Conservation (phyloP, 1,139 yeast genomes). For the Scheffersomyces quercinus region DNA sequence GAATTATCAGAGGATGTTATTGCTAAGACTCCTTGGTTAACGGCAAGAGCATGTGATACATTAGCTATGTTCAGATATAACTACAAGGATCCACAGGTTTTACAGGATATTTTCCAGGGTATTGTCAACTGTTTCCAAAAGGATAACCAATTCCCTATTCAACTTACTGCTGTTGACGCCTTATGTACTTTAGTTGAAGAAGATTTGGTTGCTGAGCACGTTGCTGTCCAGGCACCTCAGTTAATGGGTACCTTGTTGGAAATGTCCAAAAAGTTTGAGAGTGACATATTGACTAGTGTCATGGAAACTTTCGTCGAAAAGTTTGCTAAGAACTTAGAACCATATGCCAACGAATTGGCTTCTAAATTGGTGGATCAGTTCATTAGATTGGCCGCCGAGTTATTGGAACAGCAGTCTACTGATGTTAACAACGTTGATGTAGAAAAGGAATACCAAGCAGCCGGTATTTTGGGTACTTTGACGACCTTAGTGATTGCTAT, state of each 20-base stretch:
- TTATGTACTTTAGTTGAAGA: constrained; percentile 50
- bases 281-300: constrained; percentile 54
- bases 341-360: constrained; percentile 54
- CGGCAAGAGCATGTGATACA: constrained; percentile 59
- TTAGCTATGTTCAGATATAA: constrained; percentile 46
- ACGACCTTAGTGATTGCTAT: constrained; percentile 54
- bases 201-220: constrained; percentile 46
- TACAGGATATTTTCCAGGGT: constrained; percentile 47
- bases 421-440: constrained; percentile 27
- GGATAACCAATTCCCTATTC: constrained; percentile 49
- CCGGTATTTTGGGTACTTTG: constrained; percentile 51
- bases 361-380: constrained; percentile 50
- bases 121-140: constrained; percentile 44
- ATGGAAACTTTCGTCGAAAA: constrained; percentile 60
- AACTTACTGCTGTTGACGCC: constrained; percentile 56
- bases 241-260: constrained; percentile 54
- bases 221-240: constrained; percentile 51
- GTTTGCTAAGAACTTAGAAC: constrained; percentile 54
- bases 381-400: constrained; percentile 43
- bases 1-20: constrained; percentile 39
- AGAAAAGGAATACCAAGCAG: constrained; percentile 55
- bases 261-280: constrained; percentile 50
- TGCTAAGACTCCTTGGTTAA: constrained; percentile 44
- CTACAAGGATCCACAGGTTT: constrained; percentile 40
- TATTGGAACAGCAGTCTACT: constrained; percentile 33